Conservation (phyloP, 2,329 filamentous ascomycete genomes). For the Ophiobolus disseminans region DNA sequence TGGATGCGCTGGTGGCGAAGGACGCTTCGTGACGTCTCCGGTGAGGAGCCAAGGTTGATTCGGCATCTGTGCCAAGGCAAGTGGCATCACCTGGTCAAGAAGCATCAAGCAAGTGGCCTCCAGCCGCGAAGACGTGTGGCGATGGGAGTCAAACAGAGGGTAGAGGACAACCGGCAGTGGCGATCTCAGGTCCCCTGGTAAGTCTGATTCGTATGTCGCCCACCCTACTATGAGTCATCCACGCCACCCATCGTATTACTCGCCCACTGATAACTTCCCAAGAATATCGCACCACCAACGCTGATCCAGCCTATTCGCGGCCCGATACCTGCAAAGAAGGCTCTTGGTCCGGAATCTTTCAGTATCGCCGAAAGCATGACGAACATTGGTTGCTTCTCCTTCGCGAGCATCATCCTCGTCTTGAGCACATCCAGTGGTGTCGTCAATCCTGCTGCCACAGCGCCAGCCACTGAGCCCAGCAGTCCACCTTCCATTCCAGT, state of each 20-base stretch:
- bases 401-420: constrained; percentile 92
- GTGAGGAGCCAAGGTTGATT: too few species aligned
- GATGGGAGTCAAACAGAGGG: too few species aligned
- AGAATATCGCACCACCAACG: constrained; percentile 89
- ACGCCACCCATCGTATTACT: constrained; percentile 72
- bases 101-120: too few species aligned
- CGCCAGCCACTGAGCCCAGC: constrained; percentile 84
- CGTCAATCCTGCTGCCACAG: constrained; percentile 83
- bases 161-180: too few species aligned
- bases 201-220: background rate
- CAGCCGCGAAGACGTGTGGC: too few species aligned
- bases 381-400: constrained; percentile 67
- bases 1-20: too few species aligned
- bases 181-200: too few species aligned
- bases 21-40: too few species aligned
- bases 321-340: constrained; percentile 78
- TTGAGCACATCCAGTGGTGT: constrained; percentile 96
- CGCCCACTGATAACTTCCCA: constrained; percentile 91
- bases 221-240: constrained; percentile 19
- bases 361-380: constrained; percentile 70
- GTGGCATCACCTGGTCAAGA: too few species aligned
- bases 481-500: constrained; percentile 80
- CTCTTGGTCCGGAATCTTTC: constrained; percentile 67
- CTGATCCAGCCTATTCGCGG: constrained; percentile 95
- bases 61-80: too few species aligned